phyloP scores from a whole-genome alignment of 352 stramenopile genomes.

The Plasmopara halstedii region DNA sequence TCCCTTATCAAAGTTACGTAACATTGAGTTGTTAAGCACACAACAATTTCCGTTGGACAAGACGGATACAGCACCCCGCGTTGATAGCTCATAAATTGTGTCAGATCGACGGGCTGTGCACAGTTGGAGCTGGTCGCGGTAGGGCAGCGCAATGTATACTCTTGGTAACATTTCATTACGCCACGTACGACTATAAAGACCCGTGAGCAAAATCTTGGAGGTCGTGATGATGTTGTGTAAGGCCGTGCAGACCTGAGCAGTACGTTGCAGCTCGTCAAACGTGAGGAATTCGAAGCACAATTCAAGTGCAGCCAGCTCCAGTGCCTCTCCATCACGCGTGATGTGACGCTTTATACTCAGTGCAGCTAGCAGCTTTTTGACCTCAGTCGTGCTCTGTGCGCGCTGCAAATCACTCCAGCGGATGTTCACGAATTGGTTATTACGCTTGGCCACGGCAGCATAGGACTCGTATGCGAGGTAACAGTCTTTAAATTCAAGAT shows the following conservation, averaged over 20 bases:
- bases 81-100: slow-evolving; percentile 43
- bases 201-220: slow-evolving; percentile 41
- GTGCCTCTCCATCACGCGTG: slow-evolving; percentile 6
- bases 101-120: slow-evolving; percentile 22
- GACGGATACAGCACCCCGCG: slow-evolving; percentile 42
- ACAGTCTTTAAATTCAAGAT: slow-evolving; percentile 30
- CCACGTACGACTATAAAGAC: slow-evolving; percentile 62
- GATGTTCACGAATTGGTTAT: slow-evolving; percentile 26
- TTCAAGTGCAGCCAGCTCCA: slow-evolving; percentile 51
- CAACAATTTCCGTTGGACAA: slow-evolving; percentile 32
- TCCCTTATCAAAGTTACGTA: slow-evolving; percentile 62
- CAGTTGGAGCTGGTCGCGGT: slow-evolving; percentile 38
- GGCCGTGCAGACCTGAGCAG: slow-evolving; percentile 38
- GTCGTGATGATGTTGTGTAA: slow-evolving; percentile 44
- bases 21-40: slow-evolving; percentile 78
- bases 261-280: slow-evolving; percentile 36
- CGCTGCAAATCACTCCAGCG: slow-evolving; percentile 68
- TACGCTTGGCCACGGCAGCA: slow-evolving; percentile 52
- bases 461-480: slow-evolving; percentile 68
- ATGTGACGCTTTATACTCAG: slow-evolving; percentile 14
- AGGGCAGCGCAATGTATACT: slow-evolving; percentile 34
- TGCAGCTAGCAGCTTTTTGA: slow-evolving; percentile 9
- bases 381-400: slow-evolving; percentile 11
- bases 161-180: slow-evolving; percentile 20
- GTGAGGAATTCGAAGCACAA: slow-evolving; percentile 73